Evolutionary conservation across 306 rosid genomes (phyloP), one percentile per base, ranked within the genome.

Genomic region (Castanopsis chinensis): DNA sequence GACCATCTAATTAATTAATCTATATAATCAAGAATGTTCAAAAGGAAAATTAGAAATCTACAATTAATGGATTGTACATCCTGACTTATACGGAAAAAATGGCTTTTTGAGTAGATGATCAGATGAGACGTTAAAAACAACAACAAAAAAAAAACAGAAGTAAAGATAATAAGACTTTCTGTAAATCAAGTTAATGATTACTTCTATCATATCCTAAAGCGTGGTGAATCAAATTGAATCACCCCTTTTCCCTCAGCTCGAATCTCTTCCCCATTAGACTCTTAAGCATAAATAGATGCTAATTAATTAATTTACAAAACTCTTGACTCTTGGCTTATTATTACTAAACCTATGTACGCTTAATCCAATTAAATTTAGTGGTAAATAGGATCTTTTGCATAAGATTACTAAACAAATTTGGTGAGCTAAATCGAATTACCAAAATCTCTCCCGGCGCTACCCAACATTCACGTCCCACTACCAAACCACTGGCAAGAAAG

Each of bases 181-280:
- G 28, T 28, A n/a, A 2, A 6, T 17, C 10, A 20, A 7, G 20
- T 57, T 57, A 12, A 7, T 57, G 63, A 57, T n/a, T 57, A 5
- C 63, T 20, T 25, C 63, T 57, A 20, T 20, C 4, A 57, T 57
- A 57, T n/a, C 63, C 7, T 20, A 19, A 56, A 8, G 5, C 28
- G 8, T 7, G 63, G 13, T 20, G 20, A n/a, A 6, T 57, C 27
- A 57, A 57, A 18, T 37, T 37, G 11, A 37, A 37, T 37, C 45
- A 37, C 45, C 11, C 1, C 3, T 37, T 37, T 0, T 0, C 45
- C 1, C 1, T 7, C 3, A 7, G 45, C 11, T 37, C 0, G 3
- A 37, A 37, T 37, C 45, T 0, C 2, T 37, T 37, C 2, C 1
- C 0, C 3, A 37, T 37, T 37, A 37, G 10, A 37, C 3, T 2